Base-by-base conservation (phyloP, 495 filamentous ascomycete species). In the Clohesyomyces aquaticus region DNA sequence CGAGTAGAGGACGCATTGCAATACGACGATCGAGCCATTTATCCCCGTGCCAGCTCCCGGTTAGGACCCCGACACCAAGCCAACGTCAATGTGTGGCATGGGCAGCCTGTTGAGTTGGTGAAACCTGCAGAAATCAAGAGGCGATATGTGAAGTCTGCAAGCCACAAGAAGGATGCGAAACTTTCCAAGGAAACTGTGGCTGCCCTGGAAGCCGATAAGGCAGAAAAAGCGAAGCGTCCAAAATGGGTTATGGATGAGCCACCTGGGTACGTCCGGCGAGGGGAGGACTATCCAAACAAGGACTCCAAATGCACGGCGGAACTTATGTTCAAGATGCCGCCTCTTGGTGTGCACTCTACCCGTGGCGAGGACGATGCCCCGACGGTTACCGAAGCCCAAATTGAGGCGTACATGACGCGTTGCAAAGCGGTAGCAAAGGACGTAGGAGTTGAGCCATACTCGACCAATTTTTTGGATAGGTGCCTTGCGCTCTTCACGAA, bases 201-300 rank as follows among this genome's bases (percentile, higher is more conserved):
- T 51, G 88, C 87, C 3, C 69, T 90, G 16, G 93, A 96, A 75
- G 88, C 87, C 4, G 91, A 94, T 55, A 91, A 88, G 59, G 78
- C 82, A 23, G 85, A 87, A 57, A 83, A 83, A 65, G 91, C 93
- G 63, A 88, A 85, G 52, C 87, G 91, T 26, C 94, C 95, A 3
- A 91, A 89, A 74, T 97, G 91, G 90, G 83, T 97, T 21, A 85
- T 91, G 80, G 95, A 98, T 69, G 91, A 93, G 73, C 94, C 94
- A 0, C 72, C 81, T 6, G 94, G 95, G 21, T 99, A 93, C 71
- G 79, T 96, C 16, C 80, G 79, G 29, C 85, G 94, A 35, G 94
- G 94, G 19, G 90, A 93, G 61, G 93, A 97, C 71, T 76, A 81
- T 59, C 77, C 79, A 0, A 79, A 79, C 43, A 77, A 81, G 46